Base-by-base conservation (phyloP, 352 stramenopile genomes). In the Phytophthora cryptogea region DNA sequence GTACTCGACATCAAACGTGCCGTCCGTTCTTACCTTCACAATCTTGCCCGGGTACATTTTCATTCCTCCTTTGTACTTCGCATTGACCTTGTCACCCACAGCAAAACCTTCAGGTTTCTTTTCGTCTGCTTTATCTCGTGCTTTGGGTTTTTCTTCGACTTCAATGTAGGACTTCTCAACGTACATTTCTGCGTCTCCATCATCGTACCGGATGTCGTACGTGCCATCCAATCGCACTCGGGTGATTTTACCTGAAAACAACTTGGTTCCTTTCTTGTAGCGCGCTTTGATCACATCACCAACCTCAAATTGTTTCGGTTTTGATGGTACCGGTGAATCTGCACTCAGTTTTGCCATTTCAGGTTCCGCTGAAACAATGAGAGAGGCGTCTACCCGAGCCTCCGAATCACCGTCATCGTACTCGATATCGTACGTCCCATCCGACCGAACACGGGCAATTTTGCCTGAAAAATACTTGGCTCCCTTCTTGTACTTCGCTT, bases 161-260 rank as follows among this genome's bases (percentile, higher is more conserved):
- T 73, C 54, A 23, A 78, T 75, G 13, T 48, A 43, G 4, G 47
- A 58, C 0, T 35, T 39, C 11, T 63, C 46, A 11, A 86, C 78
- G 4, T 65, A 37, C 6, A 51, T 74, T 26, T 88, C 78, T 0
- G 66, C 58, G 33, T 86, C 78, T 16, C 75, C 78, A 40, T 91
- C 76, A 3, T 89, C 80, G 39, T 86, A 92, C 13, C 67, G 48
- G 47, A 95, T 59, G 44, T 94, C 85, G 44, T 80, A 93, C 3
- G 81, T 92, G 8, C 72, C 76, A 45, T 95, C 79, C 1, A 44
- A 60, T 44, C 72, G 56, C 2, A 73, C 71, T 5, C 69, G 53
- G 3, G 44, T 59, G n/a, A 94, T 86, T 62, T 72, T 72, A 23
- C 80, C 82, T 17, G 44, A 10, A 37, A 76, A 93, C 1, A 70